Percentiles rank a stretch among this genome's conserved stretches.
phyloP scores from a whole-genome alignment of 2,329 filamentous ascomycete genomes.

The Trichophaea hybrida region DNA sequence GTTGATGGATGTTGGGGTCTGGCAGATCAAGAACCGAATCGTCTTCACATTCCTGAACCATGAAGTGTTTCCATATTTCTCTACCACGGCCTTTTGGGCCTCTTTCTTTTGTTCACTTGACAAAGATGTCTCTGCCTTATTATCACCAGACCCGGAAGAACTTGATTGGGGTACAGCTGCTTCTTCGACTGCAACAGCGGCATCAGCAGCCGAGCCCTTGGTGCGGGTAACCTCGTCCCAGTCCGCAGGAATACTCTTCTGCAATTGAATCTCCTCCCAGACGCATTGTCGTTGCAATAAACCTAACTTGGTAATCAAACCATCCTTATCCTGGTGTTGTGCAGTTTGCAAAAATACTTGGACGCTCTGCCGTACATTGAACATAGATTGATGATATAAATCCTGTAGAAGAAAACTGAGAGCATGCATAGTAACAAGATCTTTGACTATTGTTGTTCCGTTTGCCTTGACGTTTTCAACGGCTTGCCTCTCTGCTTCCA shows the following conservation, averaged over 20 bases:
- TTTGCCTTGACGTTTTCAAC: constrained; percentile 37
- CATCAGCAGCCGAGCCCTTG: constrained; percentile 29
- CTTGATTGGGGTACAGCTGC: constrained; percentile 26
- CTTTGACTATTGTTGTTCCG: constrained; percentile 66
- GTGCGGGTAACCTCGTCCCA: constrained; percentile 38
- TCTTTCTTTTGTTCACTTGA: constrained; percentile 27
- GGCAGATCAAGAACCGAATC: constrained; percentile 61
- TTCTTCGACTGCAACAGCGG: constrained; percentile 27
- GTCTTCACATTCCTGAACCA: constrained; percentile 63
- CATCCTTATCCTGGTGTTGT: constrained; percentile 22
- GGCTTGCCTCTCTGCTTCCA: constrained; percentile 24
- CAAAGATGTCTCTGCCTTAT: constrained; percentile 15
- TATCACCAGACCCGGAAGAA: constrained; percentile 21
- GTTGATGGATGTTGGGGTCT: constrained; percentile 64
- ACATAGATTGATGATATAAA: constrained; percentile 52
- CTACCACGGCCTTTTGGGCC: constrained; percentile 27
- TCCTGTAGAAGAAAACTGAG: constrained; percentile 61
- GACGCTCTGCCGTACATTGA: constrained; percentile 52
- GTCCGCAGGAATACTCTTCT: constrained; percentile 53
- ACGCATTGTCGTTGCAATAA: constrained; percentile 64
- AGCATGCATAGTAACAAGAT: constrained; percentile 60
- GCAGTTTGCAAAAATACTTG: constrained; percentile 31
- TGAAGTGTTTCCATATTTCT: constrained; percentile 30
- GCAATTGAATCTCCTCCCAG: constrained; percentile 68
- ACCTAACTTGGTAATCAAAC: constrained; percentile 44